Conservation (phyloP, 2,329 filamentous ascomycete genomes). For the Cercospora brassicicola region DNA sequence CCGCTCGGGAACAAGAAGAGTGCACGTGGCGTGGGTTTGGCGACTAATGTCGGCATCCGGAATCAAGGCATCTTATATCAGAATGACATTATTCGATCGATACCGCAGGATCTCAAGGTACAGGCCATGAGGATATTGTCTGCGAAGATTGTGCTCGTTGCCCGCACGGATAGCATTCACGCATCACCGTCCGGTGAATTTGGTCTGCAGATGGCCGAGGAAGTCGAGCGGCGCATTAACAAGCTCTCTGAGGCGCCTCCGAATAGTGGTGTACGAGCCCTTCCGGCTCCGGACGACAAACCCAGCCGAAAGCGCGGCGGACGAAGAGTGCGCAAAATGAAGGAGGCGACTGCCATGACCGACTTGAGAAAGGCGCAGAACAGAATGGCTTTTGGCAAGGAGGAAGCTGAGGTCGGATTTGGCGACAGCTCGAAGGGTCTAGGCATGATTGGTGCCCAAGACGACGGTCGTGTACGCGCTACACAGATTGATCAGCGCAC, state of each 20-base stretch:
- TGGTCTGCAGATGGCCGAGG: conserved; percentile 76
- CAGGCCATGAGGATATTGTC: conserved; percentile 95
- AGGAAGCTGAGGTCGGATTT: conserved; percentile 91
- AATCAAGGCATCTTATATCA: conserved; percentile 94
- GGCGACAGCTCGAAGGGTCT: conserved; percentile 84
- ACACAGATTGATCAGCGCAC: conserved; percentile 91
- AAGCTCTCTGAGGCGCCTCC: conserved; percentile 89
- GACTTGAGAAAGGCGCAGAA: conserved; percentile 96
- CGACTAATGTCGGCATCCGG: conserved; percentile 85
- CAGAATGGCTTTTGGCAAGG: conserved; percentile 90
- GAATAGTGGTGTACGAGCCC: conserved; percentile 81
- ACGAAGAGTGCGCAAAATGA: conserved; percentile 84
- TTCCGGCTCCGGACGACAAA: conserved; percentile 94
- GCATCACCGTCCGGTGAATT: conserved; percentile 77
- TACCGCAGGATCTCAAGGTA: conserved; percentile 82
- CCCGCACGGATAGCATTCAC: conserved; percentile 83
- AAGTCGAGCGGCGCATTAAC: conserved; percentile 81
- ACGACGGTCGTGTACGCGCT: conserved; percentile 84
- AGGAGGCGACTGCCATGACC: conserved; percentile 96
- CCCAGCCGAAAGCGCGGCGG: conserved; percentile 90
- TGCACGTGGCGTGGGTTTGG: conserved; percentile 70
- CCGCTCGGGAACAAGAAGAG: conserved; percentile 89
- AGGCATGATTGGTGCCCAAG: conserved; percentile 89
- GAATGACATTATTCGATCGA: conserved; percentile 81
- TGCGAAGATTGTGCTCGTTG: conserved; percentile 89